Conservation (phyloP, 371 early-diverging fungal genomes). For the Mortierella sp. region DNA sequence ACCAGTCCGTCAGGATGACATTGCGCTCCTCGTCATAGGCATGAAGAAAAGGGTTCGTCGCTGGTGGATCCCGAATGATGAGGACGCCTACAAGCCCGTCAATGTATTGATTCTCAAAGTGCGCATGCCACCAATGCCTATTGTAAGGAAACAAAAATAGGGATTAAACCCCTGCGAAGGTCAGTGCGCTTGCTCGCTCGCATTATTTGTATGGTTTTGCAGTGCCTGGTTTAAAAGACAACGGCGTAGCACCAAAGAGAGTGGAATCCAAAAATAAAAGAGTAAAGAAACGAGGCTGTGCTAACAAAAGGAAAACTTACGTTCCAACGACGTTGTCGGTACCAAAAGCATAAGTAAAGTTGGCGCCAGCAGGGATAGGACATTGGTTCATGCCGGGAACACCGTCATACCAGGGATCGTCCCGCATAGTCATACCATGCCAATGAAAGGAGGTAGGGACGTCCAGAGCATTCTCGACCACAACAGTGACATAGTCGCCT, state of each 20-base stretch:
- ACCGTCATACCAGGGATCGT: constrained; percentile 79
- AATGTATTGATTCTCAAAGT: constrained; percentile 81
- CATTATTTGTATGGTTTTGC: neutral
- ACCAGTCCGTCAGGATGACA: constrained; percentile 57
- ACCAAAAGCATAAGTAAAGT: constrained; percentile 63
- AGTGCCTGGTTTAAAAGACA: neutral
- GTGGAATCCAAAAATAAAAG: constrained; percentile 18
- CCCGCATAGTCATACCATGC: constrained; percentile 81
- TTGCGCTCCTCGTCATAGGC: constrained; percentile 58
- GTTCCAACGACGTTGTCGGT: constrained; percentile 57
- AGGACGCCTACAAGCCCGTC: constrained; percentile 76
- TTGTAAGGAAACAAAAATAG: constrained; percentile 13
- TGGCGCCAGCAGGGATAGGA: constrained; percentile 64
- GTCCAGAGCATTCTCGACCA: constrained; percentile 52
- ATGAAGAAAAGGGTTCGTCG: constrained; percentile 43
- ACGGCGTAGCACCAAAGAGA: neutral
- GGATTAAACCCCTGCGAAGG: neutral
- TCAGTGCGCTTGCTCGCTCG: neutral
- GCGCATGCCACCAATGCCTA: constrained; percentile 74
- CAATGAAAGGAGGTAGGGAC: constrained; percentile 69
- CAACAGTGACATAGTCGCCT: constrained; percentile 53
- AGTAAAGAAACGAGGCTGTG: neutral
- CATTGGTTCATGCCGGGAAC: constrained; percentile 70
- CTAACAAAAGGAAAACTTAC: constrained; percentile 28
- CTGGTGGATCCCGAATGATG: constrained; percentile 52